phyloP scores from a whole-genome alignment of 2,329 filamentous ascomycete species.

The Thermochaetoides dissita region DNA sequence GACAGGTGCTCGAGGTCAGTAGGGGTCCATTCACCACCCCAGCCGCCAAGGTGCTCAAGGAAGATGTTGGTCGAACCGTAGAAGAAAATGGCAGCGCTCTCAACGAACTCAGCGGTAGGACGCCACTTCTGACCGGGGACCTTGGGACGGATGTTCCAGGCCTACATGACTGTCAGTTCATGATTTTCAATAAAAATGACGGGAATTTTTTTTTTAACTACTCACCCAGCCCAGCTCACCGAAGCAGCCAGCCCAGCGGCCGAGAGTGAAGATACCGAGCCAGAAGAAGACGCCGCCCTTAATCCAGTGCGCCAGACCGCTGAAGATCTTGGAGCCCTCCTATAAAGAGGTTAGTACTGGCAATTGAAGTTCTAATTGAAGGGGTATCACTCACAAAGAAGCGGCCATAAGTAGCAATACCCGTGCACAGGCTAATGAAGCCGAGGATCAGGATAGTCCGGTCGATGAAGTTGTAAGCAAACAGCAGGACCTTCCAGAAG shows the following conservation, averaged over 20 bases:
- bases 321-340: conserved; percentile 60
- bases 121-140: conserved; percentile 45
- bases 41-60: conserved; percentile 69
- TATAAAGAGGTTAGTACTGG: conserved; percentile 22
- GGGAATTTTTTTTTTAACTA: conserved; percentile 2
- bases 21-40: conserved; percentile 57
- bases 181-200: too few relatives aligned
- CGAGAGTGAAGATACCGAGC: conserved; percentile 75
- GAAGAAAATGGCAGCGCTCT: conserved; percentile 78
- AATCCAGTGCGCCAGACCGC: conserved; percentile 80
- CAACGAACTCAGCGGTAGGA: conserved; percentile 75
- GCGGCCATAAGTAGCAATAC: conserved; percentile 63
- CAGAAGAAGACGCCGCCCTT: conserved; percentile 94
- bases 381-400: conserved; percentile 55
- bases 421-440: conserved; percentile 58
- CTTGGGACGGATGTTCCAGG: conserved; percentile 74
- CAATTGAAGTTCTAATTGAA: background rate
- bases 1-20: conserved; percentile 83
- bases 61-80: conserved; percentile 88
- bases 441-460: conserved; percentile 65
- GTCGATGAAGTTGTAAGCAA: conserved; percentile 57
- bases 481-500: conserved; percentile 41
- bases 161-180: conserved; percentile 21
- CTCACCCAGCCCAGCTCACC: conserved; percentile 72
- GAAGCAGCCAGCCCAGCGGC: conserved; percentile 82